A percentile compares a stretch with the other conserved stretches of the same genome.
phyloP scores from a whole-genome alignment of 2,329 filamentous ascomycete genomes.

The Pseudomassariella vexata region DNA sequence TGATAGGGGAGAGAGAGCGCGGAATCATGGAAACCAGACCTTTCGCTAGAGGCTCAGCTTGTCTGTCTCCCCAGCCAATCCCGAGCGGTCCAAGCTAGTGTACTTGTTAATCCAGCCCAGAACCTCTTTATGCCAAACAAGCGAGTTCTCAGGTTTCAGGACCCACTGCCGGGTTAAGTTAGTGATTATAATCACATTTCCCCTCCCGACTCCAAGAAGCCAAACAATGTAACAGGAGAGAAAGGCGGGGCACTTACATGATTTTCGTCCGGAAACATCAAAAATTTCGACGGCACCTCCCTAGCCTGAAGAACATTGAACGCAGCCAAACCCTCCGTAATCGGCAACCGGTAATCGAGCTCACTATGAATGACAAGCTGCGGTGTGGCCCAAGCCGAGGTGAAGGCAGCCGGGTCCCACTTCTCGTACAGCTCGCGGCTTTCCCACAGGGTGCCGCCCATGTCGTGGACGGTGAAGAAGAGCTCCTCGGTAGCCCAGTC shows the following conservation, averaged over 20 bases:
- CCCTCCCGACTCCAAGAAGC: no score
- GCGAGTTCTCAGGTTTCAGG: constrained; percentile 81
- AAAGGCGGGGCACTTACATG: constrained; percentile 32
- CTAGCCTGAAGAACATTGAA: constrained; percentile 80
- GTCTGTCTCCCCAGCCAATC: constrained; percentile 13
- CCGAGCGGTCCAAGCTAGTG: constrained; percentile 35
- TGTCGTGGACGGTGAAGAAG: constrained; percentile 66
- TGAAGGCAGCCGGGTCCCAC: constrained; percentile 62
- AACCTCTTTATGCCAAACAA: constrained; percentile 86
- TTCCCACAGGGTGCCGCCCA: constrained; percentile 57
- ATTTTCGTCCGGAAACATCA: constrained; percentile 75
- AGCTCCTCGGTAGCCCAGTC: constrained; percentile 62
- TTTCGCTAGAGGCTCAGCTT: constrained; percentile 13
- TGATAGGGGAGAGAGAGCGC: no score
- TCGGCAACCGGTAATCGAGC: constrained; percentile 80
- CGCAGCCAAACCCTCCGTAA: constrained; percentile 76
- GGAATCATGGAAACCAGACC: no score
- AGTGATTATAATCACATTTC: not conserved
- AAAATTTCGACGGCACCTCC: constrained; percentile 68
- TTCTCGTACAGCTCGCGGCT: constrained; percentile 58
- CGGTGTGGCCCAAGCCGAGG: constrained; percentile 75
- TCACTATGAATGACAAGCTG: constrained; percentile 85
- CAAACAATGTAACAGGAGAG: constrained; percentile 55
- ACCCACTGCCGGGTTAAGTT: constrained; percentile 56
- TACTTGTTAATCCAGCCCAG: constrained; percentile 70